These are phyloP conservation scores for Pseudogymnoascus sp. DNA, from an alignment of 2,329 filamentous ascomycete genomes.

Conservation along the genomic window DNA sequence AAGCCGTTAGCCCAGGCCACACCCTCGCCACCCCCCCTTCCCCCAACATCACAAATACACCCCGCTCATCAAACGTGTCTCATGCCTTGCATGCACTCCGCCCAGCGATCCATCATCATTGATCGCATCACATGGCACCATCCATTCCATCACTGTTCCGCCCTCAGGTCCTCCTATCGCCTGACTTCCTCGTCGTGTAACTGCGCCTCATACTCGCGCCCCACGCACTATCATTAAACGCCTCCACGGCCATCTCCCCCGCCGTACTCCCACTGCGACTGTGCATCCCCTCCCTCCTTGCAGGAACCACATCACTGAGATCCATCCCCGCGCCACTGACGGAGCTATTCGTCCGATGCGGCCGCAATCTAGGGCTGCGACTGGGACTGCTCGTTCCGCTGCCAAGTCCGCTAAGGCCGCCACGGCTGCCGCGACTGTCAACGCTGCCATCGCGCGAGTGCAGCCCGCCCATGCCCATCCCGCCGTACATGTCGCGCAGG, in stretches of 20 bases:
- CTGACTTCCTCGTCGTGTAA: slow-evolving; percentile 57
- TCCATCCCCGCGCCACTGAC: not conserved
- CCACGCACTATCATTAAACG: slow-evolving; percentile 86
- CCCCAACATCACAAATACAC: not conserved
- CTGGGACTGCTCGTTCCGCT: not conserved
- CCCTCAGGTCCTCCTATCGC: not conserved
- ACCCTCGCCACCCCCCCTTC: not conserved
- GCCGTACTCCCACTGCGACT: slow-evolving; percentile 60
- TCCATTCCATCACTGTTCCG: not conserved
- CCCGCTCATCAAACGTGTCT: slow-evolving; percentile 1
- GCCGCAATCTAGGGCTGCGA: not conserved
- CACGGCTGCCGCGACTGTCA: not conserved
- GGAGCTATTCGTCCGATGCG: slow-evolving; percentile 7
- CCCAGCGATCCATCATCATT: not conserved
- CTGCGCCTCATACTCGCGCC: slow-evolving; percentile 85
- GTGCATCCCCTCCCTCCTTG: slow-evolving; percentile 27
- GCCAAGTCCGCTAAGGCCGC: not conserved
- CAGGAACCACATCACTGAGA: slow-evolving; percentile 16
- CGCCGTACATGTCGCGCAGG: slow-evolving; percentile 4
- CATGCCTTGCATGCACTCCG: not conserved
- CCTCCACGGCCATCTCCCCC: slow-evolving; percentile 70
- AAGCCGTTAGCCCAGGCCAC: not conserved
- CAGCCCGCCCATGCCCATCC: not conserved
- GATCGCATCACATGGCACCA: not conserved
- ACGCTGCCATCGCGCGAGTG: not conserved